Evolutionary conservation across 129 eudicot species (phyloP).

Genomic region (Tanacetum coccineum): DNA sequence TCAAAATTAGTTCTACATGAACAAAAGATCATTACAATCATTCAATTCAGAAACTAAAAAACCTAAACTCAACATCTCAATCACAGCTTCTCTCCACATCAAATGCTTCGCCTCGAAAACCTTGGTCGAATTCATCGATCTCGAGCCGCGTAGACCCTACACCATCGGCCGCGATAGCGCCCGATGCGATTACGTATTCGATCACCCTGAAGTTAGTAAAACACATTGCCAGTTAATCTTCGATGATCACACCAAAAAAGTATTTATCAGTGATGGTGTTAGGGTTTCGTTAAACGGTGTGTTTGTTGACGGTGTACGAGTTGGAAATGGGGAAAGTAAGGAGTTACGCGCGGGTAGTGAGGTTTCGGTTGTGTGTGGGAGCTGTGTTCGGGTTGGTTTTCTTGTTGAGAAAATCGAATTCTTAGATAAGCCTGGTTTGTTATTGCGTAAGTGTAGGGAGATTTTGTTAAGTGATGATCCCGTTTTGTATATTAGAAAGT

Average conservation of each 20-base stretch:
- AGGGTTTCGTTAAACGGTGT: constrained; percentile 78
- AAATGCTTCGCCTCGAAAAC: constrained; percentile 19
- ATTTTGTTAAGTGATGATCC: constrained; percentile 57
- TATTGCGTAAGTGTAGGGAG: constrained; percentile 51
- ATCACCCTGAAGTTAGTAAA: constrained; percentile 64
- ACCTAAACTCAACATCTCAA: too few species aligned
- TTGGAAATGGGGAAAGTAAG: constrained; percentile 41
- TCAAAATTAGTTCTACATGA: too few species aligned
- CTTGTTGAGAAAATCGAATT: constrained; percentile 42
- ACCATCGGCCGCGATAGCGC: constrained; percentile 51
- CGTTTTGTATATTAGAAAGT: constrained; percentile 36
- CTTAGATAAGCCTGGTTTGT: constrained; percentile 27
- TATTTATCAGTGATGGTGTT: constrained; percentile 57
- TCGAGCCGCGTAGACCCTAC: constrained; percentile 47
- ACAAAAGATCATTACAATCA: too few species aligned
- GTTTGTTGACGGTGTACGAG: constrained; percentile 67
- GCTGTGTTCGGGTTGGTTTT: constrained; percentile 51
- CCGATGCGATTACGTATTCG: constrained; percentile 42
- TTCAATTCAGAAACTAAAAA: too few species aligned
- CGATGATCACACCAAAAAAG: constrained; percentile 40
- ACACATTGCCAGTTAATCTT: constrained; percentile 52
- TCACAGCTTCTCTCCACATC: too few species aligned
- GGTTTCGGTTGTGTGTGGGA: constrained; percentile 52
- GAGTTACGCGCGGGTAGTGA: constrained; percentile 60
- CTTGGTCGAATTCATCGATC: constrained; percentile 29